These are phyloP conservation scores for Debaryomyces subglobosus DNA, from an alignment of 1,139 yeast species.

Conservation along the genomic window DNA sequence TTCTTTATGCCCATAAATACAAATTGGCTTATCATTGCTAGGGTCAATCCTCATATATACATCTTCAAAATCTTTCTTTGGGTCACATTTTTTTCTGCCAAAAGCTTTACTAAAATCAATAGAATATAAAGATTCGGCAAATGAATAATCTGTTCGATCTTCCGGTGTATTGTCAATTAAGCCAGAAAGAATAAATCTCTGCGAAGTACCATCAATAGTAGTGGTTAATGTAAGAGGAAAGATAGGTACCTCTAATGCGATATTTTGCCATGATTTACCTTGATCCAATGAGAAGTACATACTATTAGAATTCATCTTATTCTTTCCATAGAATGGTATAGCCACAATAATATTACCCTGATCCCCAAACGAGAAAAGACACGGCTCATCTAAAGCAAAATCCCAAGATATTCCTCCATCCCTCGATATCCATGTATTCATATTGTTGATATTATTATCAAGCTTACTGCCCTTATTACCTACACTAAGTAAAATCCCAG, in stretches of 20 bases:
- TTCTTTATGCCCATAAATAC: conserved; percentile 77
- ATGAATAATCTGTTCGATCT: conserved; percentile 14
- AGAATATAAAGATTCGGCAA: conserved; percentile 37
- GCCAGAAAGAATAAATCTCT: conserved; percentile 61
- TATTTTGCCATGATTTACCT: conserved; percentile 65
- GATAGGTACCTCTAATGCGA: conserved; percentile 51
- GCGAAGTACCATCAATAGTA: conserved; percentile 75
- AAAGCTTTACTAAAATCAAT: conserved; percentile 68
- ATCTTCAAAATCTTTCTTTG: conserved; percentile 63
- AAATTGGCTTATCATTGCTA: conserved; percentile 52
- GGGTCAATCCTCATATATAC: conserved; percentile 59
- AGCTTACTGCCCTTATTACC: conserved; percentile 54
- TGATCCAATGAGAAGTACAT: conserved; percentile 72
- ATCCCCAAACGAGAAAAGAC: conserved; percentile 71
- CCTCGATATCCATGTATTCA: conserved; percentile 65
- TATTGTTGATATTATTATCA: conserved; percentile 21
- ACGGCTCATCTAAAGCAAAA: conserved; percentile 55
- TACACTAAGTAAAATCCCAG: conserved; percentile 68
- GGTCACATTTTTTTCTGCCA: conserved; percentile 51
- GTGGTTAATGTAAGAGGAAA: conserved; percentile 54
- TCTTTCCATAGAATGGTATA: conserved; percentile 42
- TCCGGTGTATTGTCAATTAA: conserved; percentile 27
- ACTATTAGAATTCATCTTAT: conserved; percentile 23
- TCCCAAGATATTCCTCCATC: conserved; percentile 82
- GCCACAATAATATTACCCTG: conserved; percentile 77